These are phyloP conservation scores for Diaporthe sp. DNA, from an alignment of 2,329 filamentous ascomycete genomes.

Conservation along the genomic window DNA sequence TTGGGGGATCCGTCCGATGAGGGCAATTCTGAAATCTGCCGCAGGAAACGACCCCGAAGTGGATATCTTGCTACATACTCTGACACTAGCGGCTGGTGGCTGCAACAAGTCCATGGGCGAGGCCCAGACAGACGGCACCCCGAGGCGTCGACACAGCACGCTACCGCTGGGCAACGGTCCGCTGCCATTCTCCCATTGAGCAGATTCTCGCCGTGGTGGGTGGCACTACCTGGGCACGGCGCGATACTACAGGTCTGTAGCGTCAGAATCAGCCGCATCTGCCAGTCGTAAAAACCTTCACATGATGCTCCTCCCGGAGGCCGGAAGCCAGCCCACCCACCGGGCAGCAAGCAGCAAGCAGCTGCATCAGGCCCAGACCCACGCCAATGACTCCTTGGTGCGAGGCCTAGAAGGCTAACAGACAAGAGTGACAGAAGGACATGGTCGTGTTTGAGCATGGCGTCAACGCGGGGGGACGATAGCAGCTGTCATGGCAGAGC, in stretches of 20 bases:
- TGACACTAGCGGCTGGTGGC: constrained; percentile 28
- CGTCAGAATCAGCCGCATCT: constrained; percentile 32
- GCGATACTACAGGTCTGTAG: constrained; percentile 3
- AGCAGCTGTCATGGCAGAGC: constrained; percentile 9
- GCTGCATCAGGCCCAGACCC: background rate
- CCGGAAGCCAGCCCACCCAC: constrained; percentile 1
- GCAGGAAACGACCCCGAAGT: constrained; percentile 27
- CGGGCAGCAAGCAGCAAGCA: background rate
- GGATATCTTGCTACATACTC: constrained; percentile 25
- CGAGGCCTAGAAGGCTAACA: background rate
- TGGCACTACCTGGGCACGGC: constrained; percentile 12
- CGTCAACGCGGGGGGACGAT: constrained; percentile 5
- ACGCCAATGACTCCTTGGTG: background rate
- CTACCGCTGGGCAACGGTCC: background rate
- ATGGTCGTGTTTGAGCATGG: constrained; percentile 15
- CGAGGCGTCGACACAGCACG: constrained; percentile 8
- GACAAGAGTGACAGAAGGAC: background rate
- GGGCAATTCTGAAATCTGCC: constrained; percentile 21
- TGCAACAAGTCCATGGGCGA: constrained; percentile 20
- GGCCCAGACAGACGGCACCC: background rate
- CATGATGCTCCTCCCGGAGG: constrained; percentile 17
- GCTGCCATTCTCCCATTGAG: background rate
- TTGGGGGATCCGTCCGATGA: constrained; percentile 6
- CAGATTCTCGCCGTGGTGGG: constrained; percentile 2
- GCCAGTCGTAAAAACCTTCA: constrained; percentile 17